phyloP scores from a whole-genome alignment of 768 basidiomycete species.

The Phylloporus sp. region DNA sequence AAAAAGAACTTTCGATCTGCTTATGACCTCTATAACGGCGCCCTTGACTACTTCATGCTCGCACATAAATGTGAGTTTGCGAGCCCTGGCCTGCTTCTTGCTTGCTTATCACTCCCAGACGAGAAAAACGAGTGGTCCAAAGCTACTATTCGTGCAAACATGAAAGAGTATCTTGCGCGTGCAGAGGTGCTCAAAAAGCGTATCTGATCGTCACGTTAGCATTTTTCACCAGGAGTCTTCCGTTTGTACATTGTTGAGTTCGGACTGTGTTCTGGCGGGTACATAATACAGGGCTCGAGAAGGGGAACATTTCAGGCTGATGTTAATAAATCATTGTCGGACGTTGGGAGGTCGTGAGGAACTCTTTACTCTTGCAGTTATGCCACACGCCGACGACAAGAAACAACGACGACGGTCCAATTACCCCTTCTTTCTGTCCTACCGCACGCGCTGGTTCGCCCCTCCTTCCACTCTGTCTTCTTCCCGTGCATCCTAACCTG shows the following conservation, averaged over 20 bases:
- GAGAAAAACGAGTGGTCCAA: constrained; percentile 93
- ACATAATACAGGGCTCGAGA: too few species aligned
- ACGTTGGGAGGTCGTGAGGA: too few species aligned
- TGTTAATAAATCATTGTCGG: too few species aligned
- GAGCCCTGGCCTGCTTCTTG: background rate
- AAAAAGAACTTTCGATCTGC: constrained; percentile 90
- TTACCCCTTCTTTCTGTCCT: constrained; percentile 57
- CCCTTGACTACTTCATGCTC: constrained; percentile 96
- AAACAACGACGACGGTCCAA: constrained; percentile 45
- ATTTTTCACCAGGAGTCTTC: background rate
- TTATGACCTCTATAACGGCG: constrained; percentile 88
- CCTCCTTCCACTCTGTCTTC: background rate
- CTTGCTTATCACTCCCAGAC: constrained; percentile 24
- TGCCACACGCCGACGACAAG: constrained; percentile 12
- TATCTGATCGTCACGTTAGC: background rate
- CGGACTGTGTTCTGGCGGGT: too few species aligned
- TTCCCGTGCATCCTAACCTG: constrained; percentile 9
- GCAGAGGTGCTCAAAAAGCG: constrained; percentile 85
- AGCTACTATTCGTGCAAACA: constrained; percentile 75
- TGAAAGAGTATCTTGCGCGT: constrained; percentile 83
- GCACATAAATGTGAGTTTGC: constrained; percentile 71
- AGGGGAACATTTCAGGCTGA: background rate
- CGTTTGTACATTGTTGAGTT: background rate
- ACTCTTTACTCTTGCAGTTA: too few species aligned
- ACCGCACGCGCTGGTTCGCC: constrained; percentile 66